Evolutionary conservation across 176 grass and related monocot species (phyloP), one percentile per base, ranked within the genome.

Genomic region (Avena sativa): DNA sequence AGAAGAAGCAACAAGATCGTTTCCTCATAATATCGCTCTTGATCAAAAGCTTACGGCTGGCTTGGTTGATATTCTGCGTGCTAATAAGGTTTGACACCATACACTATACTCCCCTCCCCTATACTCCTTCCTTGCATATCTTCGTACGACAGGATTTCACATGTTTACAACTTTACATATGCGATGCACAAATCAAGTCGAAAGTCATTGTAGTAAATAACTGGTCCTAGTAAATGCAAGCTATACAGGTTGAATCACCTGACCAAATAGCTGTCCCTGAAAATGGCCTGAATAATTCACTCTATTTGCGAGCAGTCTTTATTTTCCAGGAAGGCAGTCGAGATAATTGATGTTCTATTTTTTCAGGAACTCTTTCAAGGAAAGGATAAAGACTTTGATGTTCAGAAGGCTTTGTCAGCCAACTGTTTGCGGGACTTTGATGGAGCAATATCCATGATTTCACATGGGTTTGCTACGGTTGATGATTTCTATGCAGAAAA

Each of bases 301-400:
- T 57, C 9, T 6, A 84, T 50, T 50, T 30, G 2, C 68, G 38
- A 84, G 76, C 14, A 76, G 14, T 43, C 60, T 66, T 60, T 66
- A 15, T 51, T 90, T 71, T 84, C 34, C 30, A 71, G 19, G 19
- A 81, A 76, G 46, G 46, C 51, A 82, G 2, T 69, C 1, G 59
- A 86, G 8, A 46, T 76, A 78, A 32, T 30, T 86, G 62, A 86
- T 76, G 14, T 66, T 60, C 57, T 70, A 61, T 81, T 86, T 53
- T 95, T 98, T 79, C 96, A 98, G 93, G 96, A 98, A 79, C 88
- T 98, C 81, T 98, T 98, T 68, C 90, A 92, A 84, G 96, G 96
- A 81, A 95, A 95, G 87, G 80, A 68, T 67, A 98, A 94, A 94
- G 82, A 88, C 66, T 98, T 98, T 84, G 74, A 98, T 92, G 75